phyloP scores from a whole-genome alignment of 441 rosid species.

The Jatropha podagrica region DNA sequence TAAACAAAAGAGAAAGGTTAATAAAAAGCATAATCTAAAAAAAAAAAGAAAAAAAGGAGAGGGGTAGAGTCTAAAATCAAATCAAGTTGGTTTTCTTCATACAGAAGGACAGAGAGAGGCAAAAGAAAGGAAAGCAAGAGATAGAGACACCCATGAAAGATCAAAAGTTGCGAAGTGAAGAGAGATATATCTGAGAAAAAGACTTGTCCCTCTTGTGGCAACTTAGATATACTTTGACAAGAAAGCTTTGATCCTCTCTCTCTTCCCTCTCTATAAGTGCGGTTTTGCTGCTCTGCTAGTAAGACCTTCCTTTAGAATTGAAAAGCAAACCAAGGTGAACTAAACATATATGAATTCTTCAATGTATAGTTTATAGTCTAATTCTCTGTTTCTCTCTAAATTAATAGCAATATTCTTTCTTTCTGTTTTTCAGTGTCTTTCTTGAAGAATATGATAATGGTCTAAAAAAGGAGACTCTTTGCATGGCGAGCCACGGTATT shows the following conservation, averaged over 20 bases:
- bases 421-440: constrained; percentile 22
- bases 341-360: no score
- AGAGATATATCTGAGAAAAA: constrained; percentile 40
- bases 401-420: background rate
- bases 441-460: constrained; percentile 34
- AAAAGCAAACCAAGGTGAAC: constrained; percentile 21
- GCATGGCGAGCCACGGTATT: constrained; percentile 81
- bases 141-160: constrained; percentile 48
- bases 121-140: constrained; percentile 31
- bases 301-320: constrained; percentile 12
- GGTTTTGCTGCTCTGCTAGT: constrained; percentile 22
- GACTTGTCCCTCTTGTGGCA: constrained; percentile 55
- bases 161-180: constrained; percentile 34
- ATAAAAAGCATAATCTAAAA: constrained; percentile 17
- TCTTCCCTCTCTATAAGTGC: constrained; percentile 16
- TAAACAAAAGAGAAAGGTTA: constrained; percentile 18
- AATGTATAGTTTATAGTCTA: no score
- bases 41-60: constrained; percentile 3
- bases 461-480: constrained; percentile 28
- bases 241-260: constrained; percentile 51
- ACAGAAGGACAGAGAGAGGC: constrained; percentile 39
- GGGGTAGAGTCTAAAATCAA: constrained; percentile 14
- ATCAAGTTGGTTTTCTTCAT: constrained; percentile 65
- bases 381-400: constrained; percentile 30
- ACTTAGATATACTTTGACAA: constrained; percentile 53